Evolutionary conservation across 306 rosid species (phyloP), one percentile per base, ranked within the genome.

Genomic region (Fragaria nilgerrensis): DNA sequence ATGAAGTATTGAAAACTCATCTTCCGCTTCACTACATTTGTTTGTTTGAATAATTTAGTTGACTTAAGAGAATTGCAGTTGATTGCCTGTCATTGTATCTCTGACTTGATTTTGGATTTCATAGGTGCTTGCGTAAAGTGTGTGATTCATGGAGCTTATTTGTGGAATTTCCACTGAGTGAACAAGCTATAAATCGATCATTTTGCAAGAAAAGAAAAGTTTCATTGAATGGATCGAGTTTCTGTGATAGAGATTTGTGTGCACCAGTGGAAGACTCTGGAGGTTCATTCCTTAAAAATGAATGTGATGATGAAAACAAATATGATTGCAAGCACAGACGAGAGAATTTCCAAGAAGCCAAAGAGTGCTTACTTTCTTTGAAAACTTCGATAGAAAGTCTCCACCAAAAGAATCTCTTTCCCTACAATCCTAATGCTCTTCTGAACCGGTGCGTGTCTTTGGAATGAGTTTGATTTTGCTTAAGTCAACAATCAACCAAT

Each of bases 361-460:
- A 81, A 77, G 83, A 82, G 71, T 94, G 98, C 82, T 85, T 94
- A 78, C 84, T 87, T 76, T 84, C 89, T 36, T 83, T 94, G 78
- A 87, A 81, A 79, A 82, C 39, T 85, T 94, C 98, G 47, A 85
- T 94, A 69, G 90, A 85, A 72, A 88, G 85, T 86, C 98, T 92
- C 80, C 88, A 92, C 77, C 85, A 74, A 61, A 92, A 94, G 87
- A 81, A 87, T 81, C 78, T 94, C 74, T 94, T 94, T 85, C 96
- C 97, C 19, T 92, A 92, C 89, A 87, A 92, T 75, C 96, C 93
- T 12, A 78, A 79, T 56, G 93, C 79, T 56, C 96, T 92, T 82
- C 68, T 92, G 87, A 90, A 75, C 56, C 89, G 91, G 97, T 86
- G 78, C 2, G 82, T 75, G 36, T 53, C 45, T 5, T 50, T 50